Percentiles rank a stretch among this genome's conserved stretches.
Conservation (phyloP, 805 yeast genomes). For the Lipomyces anomalus region DNA sequence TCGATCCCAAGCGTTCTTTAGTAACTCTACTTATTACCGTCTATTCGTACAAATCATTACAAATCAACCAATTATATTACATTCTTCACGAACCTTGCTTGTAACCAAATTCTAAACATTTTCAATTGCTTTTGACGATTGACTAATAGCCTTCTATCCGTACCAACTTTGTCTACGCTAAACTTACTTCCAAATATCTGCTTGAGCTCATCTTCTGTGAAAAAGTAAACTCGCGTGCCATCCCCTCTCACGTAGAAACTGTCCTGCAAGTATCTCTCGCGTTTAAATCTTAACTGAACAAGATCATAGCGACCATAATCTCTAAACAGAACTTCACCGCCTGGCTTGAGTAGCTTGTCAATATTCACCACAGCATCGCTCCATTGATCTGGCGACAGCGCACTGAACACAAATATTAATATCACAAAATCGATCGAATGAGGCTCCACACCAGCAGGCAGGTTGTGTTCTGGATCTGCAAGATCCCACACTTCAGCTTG, state of each 20-base stretch:
- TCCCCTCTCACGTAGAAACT: conserved; percentile 96
- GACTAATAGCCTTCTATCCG: conserved; percentile 85
- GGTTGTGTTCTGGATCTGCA: conserved; percentile 59
- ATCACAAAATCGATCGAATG: conserved; percentile 84
- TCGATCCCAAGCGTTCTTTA: no score
- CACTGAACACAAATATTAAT: conserved; percentile 93
- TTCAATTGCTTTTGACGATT: conserved; percentile 87
- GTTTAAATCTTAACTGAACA: conserved; percentile 91
- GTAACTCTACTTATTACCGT: no score
- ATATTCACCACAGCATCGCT: conserved; percentile 66
- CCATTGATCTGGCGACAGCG: conserved; percentile 92
- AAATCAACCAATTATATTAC: no score
- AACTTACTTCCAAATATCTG: conserved; percentile 63
- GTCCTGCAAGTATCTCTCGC: conserved; percentile 77
- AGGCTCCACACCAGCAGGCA: conserved; percentile 83
- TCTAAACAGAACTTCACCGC: conserved; percentile 81
- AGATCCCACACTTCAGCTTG: conserved; percentile 94
- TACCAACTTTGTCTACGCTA: conserved; percentile 68
- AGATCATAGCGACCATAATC: conserved; percentile 95
- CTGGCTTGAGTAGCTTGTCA: conserved; percentile 74
- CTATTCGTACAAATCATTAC: no score
- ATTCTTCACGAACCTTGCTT: conserved; percentile 65
- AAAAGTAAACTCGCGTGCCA: conserved; percentile 95
- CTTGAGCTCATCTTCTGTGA: conserved; percentile 86
- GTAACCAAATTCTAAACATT: conserved; percentile 96